These are phyloP conservation scores for Glycine tomentella DNA, from an alignment of 306 rosid genomes.

Conservation along the genomic window DNA sequence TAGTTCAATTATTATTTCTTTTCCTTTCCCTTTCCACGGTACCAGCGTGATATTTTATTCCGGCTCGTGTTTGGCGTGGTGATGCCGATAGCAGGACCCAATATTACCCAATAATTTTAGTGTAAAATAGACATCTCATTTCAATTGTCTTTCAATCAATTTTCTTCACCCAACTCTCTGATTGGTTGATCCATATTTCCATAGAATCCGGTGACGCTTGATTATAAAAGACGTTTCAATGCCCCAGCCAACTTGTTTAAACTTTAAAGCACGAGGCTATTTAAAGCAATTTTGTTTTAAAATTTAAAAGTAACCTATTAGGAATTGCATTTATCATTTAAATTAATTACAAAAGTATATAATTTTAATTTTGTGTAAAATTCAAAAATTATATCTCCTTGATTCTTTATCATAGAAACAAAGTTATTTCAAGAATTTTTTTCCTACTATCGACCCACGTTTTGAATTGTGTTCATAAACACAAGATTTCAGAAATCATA, in stretches of 20 bases:
- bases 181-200: not conserved
- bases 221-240: not conserved
- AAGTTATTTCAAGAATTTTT: not conserved
- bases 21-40: too few species aligned
- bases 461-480: not conserved
- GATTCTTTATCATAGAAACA: not conserved
- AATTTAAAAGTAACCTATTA: too few species aligned
- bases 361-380: too few species aligned
- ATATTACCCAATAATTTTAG: too few species aligned
- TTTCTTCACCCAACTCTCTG: not conserved
- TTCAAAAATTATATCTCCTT: not conserved
- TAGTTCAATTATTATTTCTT: too few species aligned
- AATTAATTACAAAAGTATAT: too few species aligned
- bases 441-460: not conserved
- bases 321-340: too few species aligned
- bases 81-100: not conserved
- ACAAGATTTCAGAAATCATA: not conserved
- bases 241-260: not conserved
- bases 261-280: too few species aligned
- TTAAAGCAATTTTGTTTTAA: too few species aligned
- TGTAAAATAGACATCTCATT: not conserved
- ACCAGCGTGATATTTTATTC: not conserved
- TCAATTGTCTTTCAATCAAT: not conserved
- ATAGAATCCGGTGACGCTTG: not conserved
- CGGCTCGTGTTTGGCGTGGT: not conserved